Conservation (phyloP, 148 eudicot genomes). For the Fagopyrum esculentum region DNA sequence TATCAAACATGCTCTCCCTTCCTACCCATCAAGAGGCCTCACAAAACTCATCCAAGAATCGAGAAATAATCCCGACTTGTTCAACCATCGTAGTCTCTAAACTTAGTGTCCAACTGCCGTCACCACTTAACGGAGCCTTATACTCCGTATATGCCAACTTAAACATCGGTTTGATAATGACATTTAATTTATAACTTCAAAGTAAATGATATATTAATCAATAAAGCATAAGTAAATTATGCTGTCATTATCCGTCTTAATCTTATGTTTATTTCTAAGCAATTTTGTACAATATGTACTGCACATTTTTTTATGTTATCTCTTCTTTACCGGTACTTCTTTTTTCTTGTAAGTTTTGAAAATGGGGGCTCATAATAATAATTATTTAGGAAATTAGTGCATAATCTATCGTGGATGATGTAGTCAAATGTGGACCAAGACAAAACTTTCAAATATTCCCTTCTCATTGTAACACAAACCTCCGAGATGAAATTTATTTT, state of each 20-base stretch:
- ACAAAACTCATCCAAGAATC: too few species aligned
- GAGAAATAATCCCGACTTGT: too few species aligned
- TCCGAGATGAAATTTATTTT: too few species aligned
- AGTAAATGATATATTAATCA: not conserved
- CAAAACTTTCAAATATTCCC: not conserved
- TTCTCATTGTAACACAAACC: not conserved
- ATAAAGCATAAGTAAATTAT: not conserved
- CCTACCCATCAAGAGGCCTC: too few species aligned
- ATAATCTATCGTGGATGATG: not conserved
- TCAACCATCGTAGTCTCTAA: too few species aligned
- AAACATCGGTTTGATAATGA: not conserved
- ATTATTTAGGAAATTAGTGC: not conserved
- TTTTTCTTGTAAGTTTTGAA: not conserved
- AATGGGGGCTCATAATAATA: not conserved
- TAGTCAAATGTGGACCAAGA: not conserved
- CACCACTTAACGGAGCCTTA: too few species aligned
- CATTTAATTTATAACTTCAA: not conserved
- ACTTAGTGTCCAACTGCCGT: too few species aligned
- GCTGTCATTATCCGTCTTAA: not conserved
- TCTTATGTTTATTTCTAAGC: slow-evolving; percentile 2
- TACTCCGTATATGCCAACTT: too few species aligned
- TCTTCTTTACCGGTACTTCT: not conserved
- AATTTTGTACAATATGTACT: slow-evolving; percentile 6
- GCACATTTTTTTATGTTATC: not conserved
- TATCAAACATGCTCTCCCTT: too few species aligned